Evolutionary conservation across 495 filamentous ascomycete genomes (phyloP), one percentile per base, ranked within the genome.

Genomic region (Trichocladium uniseriatum): DNA sequence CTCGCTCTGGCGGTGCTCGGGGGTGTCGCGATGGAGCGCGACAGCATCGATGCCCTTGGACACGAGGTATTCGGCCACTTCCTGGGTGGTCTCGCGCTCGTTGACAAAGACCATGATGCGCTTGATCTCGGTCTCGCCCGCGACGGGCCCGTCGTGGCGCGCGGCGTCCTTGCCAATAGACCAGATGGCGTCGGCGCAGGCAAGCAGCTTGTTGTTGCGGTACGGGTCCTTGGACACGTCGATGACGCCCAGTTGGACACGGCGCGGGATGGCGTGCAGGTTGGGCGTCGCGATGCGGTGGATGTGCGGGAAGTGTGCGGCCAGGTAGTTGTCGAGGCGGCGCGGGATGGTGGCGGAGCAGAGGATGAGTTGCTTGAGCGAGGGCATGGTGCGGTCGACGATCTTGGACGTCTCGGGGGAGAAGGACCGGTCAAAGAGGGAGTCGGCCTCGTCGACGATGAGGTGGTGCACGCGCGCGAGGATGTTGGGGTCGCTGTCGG

Each of bases 81-180:
- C 83, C 38, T 78, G 71, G 0, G 92, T 83, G 54, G 85, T 86
- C 59, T 97, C 91, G 24, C 94, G 83, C 73, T 96, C 88, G 65
- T 98, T 98, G 63, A 98, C 94, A 57, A 98, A 98, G 0, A 98
- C 91, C 51, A 98, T 78, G 57, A 97, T 83, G 45, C 85, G 86
- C 69, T 90, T 94, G 16, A 84, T 69, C 44, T 84, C 82, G n/a
- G 68, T 65, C 20, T 68, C 60, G 22, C 58, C 74, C 10, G 41
- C 15, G 36, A 8, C 47, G 8, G 65, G 55, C 3, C 66, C 68
- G 40, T 78, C 78, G 55, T 72, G 67, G 22, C 72, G 74, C 29
- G 77, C 75, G 10, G 79, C 81, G 10, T 86, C 79, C 65, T 88
- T 90, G 51, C 88, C 89, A 54, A 98, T 94, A 14, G 84, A 82